Evolutionary conservation across 306 rosid genomes (phyloP).

Genomic region (Mimosa pudica): DNA sequence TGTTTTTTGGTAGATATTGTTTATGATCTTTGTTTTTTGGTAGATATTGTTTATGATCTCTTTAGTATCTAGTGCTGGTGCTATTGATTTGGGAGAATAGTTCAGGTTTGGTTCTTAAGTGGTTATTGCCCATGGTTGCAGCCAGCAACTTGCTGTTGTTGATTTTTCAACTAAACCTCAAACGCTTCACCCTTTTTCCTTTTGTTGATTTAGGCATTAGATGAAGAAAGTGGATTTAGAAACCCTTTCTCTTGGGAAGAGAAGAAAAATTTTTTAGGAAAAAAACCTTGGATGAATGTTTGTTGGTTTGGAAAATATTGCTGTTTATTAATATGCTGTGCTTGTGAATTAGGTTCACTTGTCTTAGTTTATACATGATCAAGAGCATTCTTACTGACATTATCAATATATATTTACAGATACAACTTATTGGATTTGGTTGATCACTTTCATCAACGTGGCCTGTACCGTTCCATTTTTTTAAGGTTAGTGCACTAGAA

Average conservation of each 20-base stretch:
- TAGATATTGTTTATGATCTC: too few species aligned
- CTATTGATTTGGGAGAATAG: too few species aligned
- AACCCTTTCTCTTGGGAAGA: slow-evolving; percentile 16
- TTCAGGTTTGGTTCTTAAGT: neutral
- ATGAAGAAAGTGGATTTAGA: slow-evolving; percentile 13
- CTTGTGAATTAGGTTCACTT: slow-evolving; percentile 30
- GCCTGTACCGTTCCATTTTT: slow-evolving; percentile 82
- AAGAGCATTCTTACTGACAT: slow-evolving; percentile 33
- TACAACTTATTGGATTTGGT: slow-evolving; percentile 73
- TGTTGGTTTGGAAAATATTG: slow-evolving; percentile 21
- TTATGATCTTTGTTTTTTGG: too few species aligned
- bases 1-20: too few species aligned
- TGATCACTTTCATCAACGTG: slow-evolving; percentile 82
- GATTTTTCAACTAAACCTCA: neutral
- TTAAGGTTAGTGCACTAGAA: slow-evolving; percentile 59
- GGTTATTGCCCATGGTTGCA: neutral
- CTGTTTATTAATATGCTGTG: slow-evolving; percentile 1
- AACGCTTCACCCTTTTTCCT: slow-evolving; percentile 2
- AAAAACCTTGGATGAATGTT: neutral
- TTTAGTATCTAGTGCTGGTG: too few species aligned
- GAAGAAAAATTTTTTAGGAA: neutral
- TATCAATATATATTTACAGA: slow-evolving; percentile 51
- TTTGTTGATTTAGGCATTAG: neutral
- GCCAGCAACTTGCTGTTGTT: neutral
- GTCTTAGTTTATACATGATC: slow-evolving; percentile 32